These are phyloP conservation scores for Plasmodium cynomolgi DNA, from an alignment of 169 alveolate species.

Conservation along the genomic window DNA sequence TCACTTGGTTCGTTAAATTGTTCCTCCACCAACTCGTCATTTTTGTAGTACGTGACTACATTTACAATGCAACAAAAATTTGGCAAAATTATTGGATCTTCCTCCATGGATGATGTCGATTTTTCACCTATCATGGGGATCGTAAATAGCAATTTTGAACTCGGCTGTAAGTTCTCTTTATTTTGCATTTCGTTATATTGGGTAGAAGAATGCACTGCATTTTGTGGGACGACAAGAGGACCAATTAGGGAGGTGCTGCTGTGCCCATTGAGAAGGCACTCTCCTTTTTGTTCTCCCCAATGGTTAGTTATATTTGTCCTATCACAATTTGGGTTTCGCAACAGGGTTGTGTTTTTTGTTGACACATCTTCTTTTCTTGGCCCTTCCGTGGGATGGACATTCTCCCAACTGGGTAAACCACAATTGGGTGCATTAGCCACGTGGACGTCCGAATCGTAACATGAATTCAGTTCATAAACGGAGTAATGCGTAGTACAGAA, in stretches of 20 bases:
- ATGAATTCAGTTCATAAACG: constrained; percentile 28
- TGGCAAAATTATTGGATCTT: constrained; percentile 68
- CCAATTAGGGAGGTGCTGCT: constrained; percentile 7
- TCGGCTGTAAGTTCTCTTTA: constrained; percentile 7
- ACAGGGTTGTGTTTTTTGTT: background rate
- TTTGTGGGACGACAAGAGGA: constrained; percentile 22
- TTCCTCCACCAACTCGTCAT: constrained; percentile 72
- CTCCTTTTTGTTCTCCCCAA: background rate
- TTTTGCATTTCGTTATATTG: constrained; percentile 23
- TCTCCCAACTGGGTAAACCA: background rate
- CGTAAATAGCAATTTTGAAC: constrained; percentile 51
- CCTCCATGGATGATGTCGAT: constrained; percentile 68
- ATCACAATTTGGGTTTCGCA: background rate
- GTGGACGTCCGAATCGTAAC: background rate
- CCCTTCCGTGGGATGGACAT: background rate
- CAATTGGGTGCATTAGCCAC: background rate
- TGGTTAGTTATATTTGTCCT: constrained; percentile 3
- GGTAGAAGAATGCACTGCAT: constrained; percentile 7
- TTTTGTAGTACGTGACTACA: constrained; percentile 70
- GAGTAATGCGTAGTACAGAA: constrained; percentile 61
- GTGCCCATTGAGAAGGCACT: background rate
- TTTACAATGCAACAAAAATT: constrained; percentile 69
- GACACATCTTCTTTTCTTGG: background rate
- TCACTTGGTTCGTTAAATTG: constrained; percentile 69
- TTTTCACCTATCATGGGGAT: constrained; percentile 74